Percentiles rank a stretch among this genome's conserved stretches.
Evolutionary conservation across 371 early-diverging fungal species (phyloP).

Genomic region (Dichotomocladium elegans): DNA sequence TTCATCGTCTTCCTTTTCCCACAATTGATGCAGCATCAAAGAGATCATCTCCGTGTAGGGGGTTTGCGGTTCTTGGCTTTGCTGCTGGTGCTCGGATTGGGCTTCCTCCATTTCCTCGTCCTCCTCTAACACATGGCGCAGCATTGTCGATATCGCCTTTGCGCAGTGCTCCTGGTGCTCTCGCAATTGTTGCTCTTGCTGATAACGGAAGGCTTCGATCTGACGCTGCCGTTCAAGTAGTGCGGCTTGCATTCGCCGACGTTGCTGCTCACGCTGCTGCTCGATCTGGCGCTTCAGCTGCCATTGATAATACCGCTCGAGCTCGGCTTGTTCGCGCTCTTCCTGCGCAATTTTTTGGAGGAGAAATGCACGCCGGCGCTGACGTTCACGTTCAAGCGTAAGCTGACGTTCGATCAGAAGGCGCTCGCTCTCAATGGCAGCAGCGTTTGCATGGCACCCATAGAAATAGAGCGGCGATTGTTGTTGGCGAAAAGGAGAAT

Average conservation of each 20-base stretch:
- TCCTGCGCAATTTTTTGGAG: neutral
- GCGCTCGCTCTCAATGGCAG: neutral
- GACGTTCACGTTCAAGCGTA: neutral
- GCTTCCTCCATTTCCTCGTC: conserved; percentile 3
- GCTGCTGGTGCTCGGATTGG: neutral
- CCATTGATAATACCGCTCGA: neutral
- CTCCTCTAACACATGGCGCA: no score
- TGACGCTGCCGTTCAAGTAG: neutral
- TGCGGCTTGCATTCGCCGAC: no score
- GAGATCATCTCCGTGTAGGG: neutral
- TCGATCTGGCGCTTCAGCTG: neutral
- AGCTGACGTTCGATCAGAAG: neutral
- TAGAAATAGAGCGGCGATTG: neutral
- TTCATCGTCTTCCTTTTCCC: conserved; percentile 1
- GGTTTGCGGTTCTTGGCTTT: neutral
- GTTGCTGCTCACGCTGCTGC: neutral
- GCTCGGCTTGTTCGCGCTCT: neutral
- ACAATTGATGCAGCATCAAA: neutral
- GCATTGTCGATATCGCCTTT: no score
- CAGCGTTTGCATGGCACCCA: no score
- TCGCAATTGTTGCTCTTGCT: neutral
- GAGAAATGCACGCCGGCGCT: neutral
- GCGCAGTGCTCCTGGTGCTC: no score
- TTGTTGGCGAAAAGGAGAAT: neutral
- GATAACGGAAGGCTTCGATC: neutral